These are phyloP conservation scores for Cladosporium sp. DNA, from an alignment of 2,329 filamentous ascomycete genomes.

Conservation along the genomic window DNA sequence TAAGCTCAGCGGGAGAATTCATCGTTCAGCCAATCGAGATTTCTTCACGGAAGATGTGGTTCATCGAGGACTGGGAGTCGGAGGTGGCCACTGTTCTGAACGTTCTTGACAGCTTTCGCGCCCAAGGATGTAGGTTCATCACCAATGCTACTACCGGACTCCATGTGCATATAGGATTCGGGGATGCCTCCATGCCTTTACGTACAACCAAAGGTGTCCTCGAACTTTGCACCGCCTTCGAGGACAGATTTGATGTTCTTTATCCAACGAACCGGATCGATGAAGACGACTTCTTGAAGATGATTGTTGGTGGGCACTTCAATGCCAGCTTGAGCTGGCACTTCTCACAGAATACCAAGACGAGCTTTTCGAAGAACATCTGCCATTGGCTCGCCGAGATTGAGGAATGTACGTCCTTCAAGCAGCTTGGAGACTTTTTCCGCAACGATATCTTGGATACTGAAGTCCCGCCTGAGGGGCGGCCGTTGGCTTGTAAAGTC, in stretches of 20 bases:
- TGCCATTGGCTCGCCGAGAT: slow-evolving; percentile 18
- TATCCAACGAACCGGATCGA: slow-evolving; percentile 14
- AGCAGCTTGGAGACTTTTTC: slow-evolving; percentile 11
- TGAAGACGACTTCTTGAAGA: not conserved
- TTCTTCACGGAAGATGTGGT: slow-evolving; percentile 10
- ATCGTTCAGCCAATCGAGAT: slow-evolving; percentile 13
- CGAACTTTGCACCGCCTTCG: slow-evolving; percentile 18
- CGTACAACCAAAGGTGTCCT: slow-evolving; percentile 18
- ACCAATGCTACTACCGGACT: slow-evolving; percentile 18
- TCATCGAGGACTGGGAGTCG: slow-evolving; percentile 6
- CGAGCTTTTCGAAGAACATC: slow-evolving; percentile 3
- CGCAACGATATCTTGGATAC: not conserved
- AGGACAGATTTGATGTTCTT: slow-evolving; percentile 17
- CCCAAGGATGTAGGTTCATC: slow-evolving; percentile 13
- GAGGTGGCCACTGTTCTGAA: slow-evolving; percentile 15
- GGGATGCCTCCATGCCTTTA: slow-evolving; percentile 12
- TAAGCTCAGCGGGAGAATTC: no score
- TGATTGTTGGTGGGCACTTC: not conserved
- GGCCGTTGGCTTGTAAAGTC: no score
- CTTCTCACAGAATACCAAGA: slow-evolving; percentile 6
- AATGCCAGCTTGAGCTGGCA: slow-evolving; percentile 9
- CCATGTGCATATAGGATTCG: slow-evolving; percentile 21
- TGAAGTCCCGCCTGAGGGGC: not conserved
- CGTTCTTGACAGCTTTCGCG: slow-evolving; percentile 10
- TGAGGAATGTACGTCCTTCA: slow-evolving; percentile 4